A percentile compares a stretch with the other conserved stretches of the same genome.
phyloP scores from a whole-genome alignment of 371 early-diverging fungal genomes.

The Synchytrium microbalum region DNA sequence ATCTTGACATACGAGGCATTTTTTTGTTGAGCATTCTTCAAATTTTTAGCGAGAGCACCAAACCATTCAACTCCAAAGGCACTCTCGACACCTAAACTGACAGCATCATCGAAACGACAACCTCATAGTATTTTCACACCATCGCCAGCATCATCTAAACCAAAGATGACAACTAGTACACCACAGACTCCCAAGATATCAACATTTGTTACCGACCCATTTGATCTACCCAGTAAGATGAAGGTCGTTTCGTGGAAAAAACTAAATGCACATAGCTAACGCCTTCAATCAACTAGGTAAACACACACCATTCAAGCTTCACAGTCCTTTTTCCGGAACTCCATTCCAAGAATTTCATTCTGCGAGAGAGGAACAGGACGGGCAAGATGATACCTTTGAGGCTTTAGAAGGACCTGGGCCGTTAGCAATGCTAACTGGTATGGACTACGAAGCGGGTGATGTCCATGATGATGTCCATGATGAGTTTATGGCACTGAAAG shows the following conservation, averaged over 20 bases:
- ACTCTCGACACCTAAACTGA: too few relatives aligned
- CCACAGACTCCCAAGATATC: background rate
- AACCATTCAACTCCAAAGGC: too few relatives aligned
- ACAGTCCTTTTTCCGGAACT: background rate
- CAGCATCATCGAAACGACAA: background rate
- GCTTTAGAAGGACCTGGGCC: background rate
- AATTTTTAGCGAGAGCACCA: too few relatives aligned
- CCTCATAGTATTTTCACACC: background rate
- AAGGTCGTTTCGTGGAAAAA: too few relatives aligned
- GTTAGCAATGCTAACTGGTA: background rate
- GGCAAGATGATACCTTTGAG: background rate
- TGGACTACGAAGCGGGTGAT: background rate
- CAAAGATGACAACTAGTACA: background rate
- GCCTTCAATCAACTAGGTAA: too few relatives aligned
- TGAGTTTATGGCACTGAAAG: background rate
- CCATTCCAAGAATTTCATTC: background rate
- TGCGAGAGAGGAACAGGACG: background rate
- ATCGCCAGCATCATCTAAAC: background rate
- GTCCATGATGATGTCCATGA: background rate
- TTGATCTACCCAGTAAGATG: background rate
- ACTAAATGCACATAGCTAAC: too few relatives aligned
- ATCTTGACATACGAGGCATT: too few relatives aligned
- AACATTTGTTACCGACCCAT: background rate
- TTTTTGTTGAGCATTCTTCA: too few relatives aligned
- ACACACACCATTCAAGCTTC: background rate